Evolutionary conservation across 2,329 filamentous ascomycete species (phyloP).

Genomic region (Capronia epimyces): DNA sequence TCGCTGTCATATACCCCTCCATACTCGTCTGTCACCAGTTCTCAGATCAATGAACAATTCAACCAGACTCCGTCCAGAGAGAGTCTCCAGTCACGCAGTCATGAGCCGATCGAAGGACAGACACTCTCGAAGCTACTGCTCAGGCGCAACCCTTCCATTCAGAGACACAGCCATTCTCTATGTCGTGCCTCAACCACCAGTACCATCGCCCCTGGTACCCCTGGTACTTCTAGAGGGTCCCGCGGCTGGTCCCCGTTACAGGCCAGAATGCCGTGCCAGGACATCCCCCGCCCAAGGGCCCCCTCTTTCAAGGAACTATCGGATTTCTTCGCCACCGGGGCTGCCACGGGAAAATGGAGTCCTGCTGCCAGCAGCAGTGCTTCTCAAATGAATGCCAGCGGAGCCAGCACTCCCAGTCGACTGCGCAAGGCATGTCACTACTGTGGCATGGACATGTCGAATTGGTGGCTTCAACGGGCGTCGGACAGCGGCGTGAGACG

Average conservation of each 20-base stretch:
- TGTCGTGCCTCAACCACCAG: not conserved
- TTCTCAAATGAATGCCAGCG: no score
- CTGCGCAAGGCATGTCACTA: not conserved
- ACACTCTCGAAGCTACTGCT: not conserved
- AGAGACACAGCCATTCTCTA: not conserved
- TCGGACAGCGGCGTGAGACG: not conserved
- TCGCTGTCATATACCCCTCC: no score
- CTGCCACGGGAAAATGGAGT: slow-evolving; percentile 12
- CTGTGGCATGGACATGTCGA: not conserved
- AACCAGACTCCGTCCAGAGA: no score
- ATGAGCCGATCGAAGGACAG: not conserved
- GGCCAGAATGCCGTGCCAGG: slow-evolving; percentile 6
- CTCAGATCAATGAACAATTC: no score
- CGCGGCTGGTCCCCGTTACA: not conserved
- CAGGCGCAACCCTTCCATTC: not conserved
- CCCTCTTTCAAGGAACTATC: slow-evolving; percentile 23
- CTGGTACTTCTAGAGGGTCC: not conserved
- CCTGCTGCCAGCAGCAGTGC: slow-evolving; percentile 9
- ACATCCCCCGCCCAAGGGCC: slow-evolving; percentile 5
- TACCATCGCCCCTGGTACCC: not conserved
- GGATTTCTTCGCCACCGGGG: slow-evolving; percentile 20
- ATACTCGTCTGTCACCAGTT: no score
- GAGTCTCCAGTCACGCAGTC: not conserved
- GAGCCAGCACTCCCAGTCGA: not conserved
- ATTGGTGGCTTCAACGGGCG: not conserved